These are phyloP conservation scores for Anthracocystis walkeri DNA, from an alignment of 1,284 basidiomycete genomes.

Conservation along the genomic window DNA sequence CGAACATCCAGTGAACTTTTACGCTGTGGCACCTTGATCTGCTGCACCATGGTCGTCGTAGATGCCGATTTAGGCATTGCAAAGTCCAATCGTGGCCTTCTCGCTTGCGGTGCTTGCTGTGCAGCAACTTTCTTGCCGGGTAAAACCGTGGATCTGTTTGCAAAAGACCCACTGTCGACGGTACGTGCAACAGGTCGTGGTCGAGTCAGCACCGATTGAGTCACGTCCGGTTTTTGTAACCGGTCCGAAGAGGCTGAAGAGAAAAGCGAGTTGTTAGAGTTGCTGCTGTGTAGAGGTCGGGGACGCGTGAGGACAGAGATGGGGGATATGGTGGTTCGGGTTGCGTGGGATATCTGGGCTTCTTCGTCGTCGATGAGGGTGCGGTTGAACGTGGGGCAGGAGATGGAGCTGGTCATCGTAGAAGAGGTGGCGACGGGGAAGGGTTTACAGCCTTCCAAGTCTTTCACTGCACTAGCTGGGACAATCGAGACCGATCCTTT, in stretches of 20 bases:
- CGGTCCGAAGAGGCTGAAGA: conserved; percentile 11
- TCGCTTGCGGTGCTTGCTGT: no score
- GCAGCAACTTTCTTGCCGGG: background rate
- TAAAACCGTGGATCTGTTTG: conserved; percentile 1
- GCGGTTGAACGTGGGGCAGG: conserved; percentile 10
- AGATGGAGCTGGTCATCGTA: conserved; percentile 13
- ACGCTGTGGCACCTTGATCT: conserved; percentile 25
- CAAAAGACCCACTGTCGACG: conserved; percentile 5
- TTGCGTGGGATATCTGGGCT: conserved; percentile 11
- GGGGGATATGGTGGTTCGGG: conserved; percentile 5
- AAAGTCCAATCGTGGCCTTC: background rate
- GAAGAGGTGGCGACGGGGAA: no score
- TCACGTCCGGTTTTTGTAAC: conserved; percentile 1
- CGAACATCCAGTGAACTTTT: conserved; percentile 38
- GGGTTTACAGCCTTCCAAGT: background rate
- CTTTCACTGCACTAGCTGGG: no score
- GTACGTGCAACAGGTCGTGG: conserved; percentile 13
- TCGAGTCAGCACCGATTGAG: conserved; percentile 13
- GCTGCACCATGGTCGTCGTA: conserved; percentile 1
- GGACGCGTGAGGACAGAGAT: conserved; percentile 24
- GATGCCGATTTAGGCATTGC: conserved; percentile 16
- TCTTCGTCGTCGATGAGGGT: background rate
- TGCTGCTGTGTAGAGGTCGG: conserved; percentile 11
- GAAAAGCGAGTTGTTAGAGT: conserved; percentile 18
- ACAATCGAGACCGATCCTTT: conserved; percentile 8